phyloP scores from a whole-genome alignment of 2,329 filamentous ascomycete species.

The Alternaria gaisen region DNA sequence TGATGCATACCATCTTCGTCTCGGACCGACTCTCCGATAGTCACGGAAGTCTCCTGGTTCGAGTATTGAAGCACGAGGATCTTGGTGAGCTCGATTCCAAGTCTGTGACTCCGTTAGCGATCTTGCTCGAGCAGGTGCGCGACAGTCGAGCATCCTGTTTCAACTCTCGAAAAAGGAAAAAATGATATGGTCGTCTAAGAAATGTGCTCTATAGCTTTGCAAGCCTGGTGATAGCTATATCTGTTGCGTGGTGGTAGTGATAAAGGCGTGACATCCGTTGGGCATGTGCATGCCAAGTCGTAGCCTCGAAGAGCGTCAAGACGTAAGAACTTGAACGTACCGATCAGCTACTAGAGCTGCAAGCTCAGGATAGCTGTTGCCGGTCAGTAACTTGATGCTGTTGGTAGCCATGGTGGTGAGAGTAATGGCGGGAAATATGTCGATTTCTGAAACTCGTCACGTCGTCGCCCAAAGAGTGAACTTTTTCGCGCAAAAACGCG shows the following conservation, averaged over 20 bases:
- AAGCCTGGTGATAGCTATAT: neutral
- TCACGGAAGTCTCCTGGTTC: constrained; percentile 88
- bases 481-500: constrained; percentile 29
- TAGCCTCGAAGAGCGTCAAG: constrained; percentile 7
- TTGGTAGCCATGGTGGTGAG: constrained; percentile 69
- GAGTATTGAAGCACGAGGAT: constrained; percentile 85
- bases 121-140: constrained; percentile 3
- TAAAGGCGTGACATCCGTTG: neutral
- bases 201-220: neutral
- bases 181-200: neutral
- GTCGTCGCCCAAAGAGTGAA: constrained; percentile 24
- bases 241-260: neutral
- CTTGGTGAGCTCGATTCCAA: constrained; percentile 80
- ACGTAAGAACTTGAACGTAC: constrained; percentile 53
- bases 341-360: constrained; percentile 74
- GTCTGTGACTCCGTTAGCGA: constrained; percentile 57
- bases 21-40: constrained; percentile 93
- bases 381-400: constrained; percentile 77
- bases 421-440: constrained; percentile 23
- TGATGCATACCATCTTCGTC: constrained; percentile 81
- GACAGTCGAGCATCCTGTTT: neutral
- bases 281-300: constrained; percentile 21
- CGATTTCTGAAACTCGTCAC: constrained; percentile 28
- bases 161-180: neutral
- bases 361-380: constrained; percentile 77